Evolutionary conservation across 495 filamentous ascomycete genomes (phyloP), one percentile per base, ranked within the genome.

Genomic region (Neurospora sp.): DNA sequence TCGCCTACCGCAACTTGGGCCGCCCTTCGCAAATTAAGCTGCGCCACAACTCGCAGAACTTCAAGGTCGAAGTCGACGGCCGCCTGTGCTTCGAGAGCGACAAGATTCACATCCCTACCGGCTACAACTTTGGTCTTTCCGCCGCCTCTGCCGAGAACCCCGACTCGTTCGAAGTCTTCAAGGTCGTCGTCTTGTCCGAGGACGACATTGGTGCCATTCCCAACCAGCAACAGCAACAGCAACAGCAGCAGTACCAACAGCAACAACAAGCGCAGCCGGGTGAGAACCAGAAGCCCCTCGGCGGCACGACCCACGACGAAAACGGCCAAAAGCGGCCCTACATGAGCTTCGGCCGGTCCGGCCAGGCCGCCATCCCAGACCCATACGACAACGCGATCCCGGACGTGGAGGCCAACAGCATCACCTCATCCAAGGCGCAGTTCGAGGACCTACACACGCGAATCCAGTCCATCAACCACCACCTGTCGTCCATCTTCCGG

Each of bases 141-240:
- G 96, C 95, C 39, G 92, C 92, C 5, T 94, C 93, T 9, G 93
- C 93, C 37, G 94, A 98, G 73, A 94, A 88, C 76, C 93, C 96
- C 0, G 96, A 99, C 81, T 96, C 93, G 37, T 97, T 97, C 79
- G 96, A 99, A 82, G 81, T 96, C 74, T 95, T 94, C 86, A 97
- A 95, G 77, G 89, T 98, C 77, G 83, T 92, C 43, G 86, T 94
- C 42, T 86, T 89, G 78, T 88, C 85, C 17, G 84, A 87, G 54
- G 83, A 78, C 75, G 76, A 66, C 54, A 34, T 62, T 62, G 54
- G 54, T 34, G 13, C 54, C 54, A 28, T 62, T 34, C 54, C 54
- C 54, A 28, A 72, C 80, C 80, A 73, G 78, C 78, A 77, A 74
- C 79, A 82, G 77, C 79, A 82, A 75, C 79, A 78, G 24, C 72